phyloP scores from a whole-genome alignment of 345 rosid genomes.

The Reutealis trisperma region DNA sequence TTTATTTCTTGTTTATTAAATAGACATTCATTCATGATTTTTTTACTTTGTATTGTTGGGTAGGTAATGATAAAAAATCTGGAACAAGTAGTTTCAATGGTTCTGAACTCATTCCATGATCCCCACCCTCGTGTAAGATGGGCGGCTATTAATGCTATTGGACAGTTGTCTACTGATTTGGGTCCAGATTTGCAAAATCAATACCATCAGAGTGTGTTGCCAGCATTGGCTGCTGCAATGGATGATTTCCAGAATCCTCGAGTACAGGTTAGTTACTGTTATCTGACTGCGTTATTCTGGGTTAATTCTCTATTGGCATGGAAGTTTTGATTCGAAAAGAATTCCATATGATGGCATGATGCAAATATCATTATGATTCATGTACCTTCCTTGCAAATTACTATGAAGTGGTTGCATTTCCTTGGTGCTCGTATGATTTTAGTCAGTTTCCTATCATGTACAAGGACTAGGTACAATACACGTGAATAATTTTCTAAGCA shows the following conservation, averaged over 20 bases:
- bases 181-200: constrained; percentile 99
- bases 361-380: not conserved
- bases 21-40: constrained; percentile 1
- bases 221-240: constrained; percentile 88
- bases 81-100: constrained; percentile 88
- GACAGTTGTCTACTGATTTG: constrained; percentile 96
- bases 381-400: no score
- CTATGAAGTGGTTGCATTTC: not conserved
- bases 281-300: not conserved
- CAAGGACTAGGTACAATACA: not conserved
- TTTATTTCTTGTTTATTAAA: no score
- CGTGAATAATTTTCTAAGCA: no score
- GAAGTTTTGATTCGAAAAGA: not conserved
- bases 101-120: constrained; percentile 76
- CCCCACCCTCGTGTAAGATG: constrained; percentile 97
- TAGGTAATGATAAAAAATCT: constrained; percentile 93
- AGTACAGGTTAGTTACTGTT: constrained; percentile 67
- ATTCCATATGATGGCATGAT: constrained; percentile 4
- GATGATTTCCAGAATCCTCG: constrained; percentile 98
- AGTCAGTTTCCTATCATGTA: not conserved
- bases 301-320: not conserved
- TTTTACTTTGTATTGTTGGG: constrained; percentile 14
- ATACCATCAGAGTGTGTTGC: constrained; percentile 80
- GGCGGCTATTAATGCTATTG: constrained; percentile 99
- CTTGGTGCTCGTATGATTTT: not conserved